Conservation (phyloP, 2,329 filamentous ascomycete genomes). For the Triangularia verruculosa region DNA sequence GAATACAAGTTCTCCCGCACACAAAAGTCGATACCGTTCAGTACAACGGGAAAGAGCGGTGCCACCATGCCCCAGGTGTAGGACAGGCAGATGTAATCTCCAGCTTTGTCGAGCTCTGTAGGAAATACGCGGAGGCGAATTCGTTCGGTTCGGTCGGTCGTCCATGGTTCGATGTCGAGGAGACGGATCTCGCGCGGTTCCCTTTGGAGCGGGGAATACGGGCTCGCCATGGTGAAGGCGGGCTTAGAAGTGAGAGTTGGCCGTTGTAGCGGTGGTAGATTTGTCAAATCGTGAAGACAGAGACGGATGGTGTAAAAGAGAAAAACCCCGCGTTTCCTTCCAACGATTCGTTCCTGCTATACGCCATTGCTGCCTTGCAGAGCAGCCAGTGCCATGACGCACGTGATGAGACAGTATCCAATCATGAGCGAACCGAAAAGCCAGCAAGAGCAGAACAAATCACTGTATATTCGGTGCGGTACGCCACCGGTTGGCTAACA, state of each 20-base stretch:
- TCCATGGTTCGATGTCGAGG: neutral
- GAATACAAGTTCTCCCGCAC: neutral
- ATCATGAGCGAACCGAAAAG: neutral
- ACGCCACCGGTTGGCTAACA: too few species aligned
- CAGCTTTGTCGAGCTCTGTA: neutral
- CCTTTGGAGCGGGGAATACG: neutral
- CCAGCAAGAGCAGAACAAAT: too few species aligned
- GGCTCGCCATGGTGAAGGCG: neutral
- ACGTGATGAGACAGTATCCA: neutral
- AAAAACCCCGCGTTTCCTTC: neutral
- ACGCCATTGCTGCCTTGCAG: neutral
- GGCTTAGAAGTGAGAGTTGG: neutral
- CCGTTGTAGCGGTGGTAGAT: neutral
- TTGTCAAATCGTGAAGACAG: neutral
- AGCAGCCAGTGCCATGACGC: neutral
- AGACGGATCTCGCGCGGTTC: neutral
- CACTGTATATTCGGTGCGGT: too few species aligned
- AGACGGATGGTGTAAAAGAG: too few species aligned
- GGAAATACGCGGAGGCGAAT: neutral
- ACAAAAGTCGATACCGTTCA: neutral
- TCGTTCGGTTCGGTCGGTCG: neutral
- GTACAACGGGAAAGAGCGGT: neutral
- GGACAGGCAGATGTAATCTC: slow-evolving; percentile 1
- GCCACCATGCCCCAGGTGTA: slow-evolving; percentile 2
- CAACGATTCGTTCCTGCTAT: neutral